Evolutionary conservation across 306 rosid species (phyloP).

Genomic region (Ochetophila trinervis): DNA sequence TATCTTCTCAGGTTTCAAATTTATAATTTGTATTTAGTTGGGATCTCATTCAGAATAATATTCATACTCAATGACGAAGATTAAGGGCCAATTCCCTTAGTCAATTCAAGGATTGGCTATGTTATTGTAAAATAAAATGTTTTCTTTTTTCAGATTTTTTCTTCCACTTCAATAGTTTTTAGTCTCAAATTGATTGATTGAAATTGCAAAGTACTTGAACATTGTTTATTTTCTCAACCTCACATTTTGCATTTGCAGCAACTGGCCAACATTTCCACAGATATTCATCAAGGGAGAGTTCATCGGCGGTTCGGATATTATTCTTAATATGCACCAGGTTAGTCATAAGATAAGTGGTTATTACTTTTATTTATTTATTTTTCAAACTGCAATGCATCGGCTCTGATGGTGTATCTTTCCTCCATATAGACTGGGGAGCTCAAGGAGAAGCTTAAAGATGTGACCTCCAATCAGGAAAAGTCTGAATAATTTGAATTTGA

Average conservation of each 20-base stretch:
- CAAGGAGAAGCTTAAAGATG: slow-evolving; percentile 51
- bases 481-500: slow-evolving; percentile 23
- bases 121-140: neutral
- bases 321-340: slow-evolving; percentile 88
- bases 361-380: neutral
- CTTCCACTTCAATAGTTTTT: neutral
- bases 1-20: too few relatives aligned
- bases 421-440: slow-evolving; percentile 64
- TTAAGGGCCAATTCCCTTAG: too few relatives aligned
- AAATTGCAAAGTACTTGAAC: neutral
- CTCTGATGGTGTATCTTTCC: slow-evolving; percentile 13
- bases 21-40: too few relatives aligned
- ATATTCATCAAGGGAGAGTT: slow-evolving; percentile 92
- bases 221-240: neutral
- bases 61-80: too few relatives aligned
- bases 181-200: too few relatives aligned
- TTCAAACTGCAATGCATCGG: slow-evolving; percentile 9
- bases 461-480: slow-evolving; percentile 26
- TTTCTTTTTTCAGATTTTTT: too few relatives aligned
- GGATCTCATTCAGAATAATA: too few relatives aligned
- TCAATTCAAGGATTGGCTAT: too few relatives aligned
- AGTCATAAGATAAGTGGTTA: slow-evolving; percentile 6
- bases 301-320: slow-evolving; percentile 83
- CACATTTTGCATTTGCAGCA: slow-evolving; percentile 33
- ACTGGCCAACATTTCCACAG: slow-evolving; percentile 93